phyloP scores from a whole-genome alignment of 2,329 filamentous ascomycete species.

The Plectosphaerella cucumerina region DNA sequence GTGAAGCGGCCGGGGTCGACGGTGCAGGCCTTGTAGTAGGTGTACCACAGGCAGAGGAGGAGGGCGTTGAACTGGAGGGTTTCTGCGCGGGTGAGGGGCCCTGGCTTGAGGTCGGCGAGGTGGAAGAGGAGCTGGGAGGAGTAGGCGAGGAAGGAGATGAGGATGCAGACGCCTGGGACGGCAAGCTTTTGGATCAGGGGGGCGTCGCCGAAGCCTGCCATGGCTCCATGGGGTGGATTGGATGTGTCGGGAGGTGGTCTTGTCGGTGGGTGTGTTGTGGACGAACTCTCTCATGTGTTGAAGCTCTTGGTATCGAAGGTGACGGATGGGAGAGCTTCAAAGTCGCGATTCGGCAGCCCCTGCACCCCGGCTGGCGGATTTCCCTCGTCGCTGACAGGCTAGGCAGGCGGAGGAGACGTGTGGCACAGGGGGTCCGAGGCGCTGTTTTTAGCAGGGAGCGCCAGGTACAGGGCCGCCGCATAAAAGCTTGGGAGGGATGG shows the following conservation, averaged over 20 bases:
- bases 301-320: neutral
- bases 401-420: no score
- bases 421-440: no score
- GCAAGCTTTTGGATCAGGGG: slow-evolving; percentile 51
- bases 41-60: slow-evolving; percentile 61
- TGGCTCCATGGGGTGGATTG: slow-evolving; percentile 16
- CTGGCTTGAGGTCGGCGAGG: slow-evolving; percentile 53
- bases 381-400: no score
- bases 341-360: neutral
- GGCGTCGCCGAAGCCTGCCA: slow-evolving; percentile 38
- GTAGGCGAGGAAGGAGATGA: slow-evolving; percentile 69
- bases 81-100: slow-evolving; percentile 54
- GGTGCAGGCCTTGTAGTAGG: slow-evolving; percentile 60
- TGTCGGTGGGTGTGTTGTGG: neutral
- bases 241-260: neutral
- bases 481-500: no score
- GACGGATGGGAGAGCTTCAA: neutral
- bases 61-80: slow-evolving; percentile 62
- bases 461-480: no score
- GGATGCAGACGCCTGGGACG: slow-evolving; percentile 61
- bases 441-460: no score
- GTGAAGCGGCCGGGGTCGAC: slow-evolving; percentile 54
- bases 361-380: no score
- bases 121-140: slow-evolving; percentile 68
- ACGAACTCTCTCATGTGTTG: neutral